phyloP scores from a whole-genome alignment of 1,284 basidiomycete species.

The Rhizoctonia solani region DNA sequence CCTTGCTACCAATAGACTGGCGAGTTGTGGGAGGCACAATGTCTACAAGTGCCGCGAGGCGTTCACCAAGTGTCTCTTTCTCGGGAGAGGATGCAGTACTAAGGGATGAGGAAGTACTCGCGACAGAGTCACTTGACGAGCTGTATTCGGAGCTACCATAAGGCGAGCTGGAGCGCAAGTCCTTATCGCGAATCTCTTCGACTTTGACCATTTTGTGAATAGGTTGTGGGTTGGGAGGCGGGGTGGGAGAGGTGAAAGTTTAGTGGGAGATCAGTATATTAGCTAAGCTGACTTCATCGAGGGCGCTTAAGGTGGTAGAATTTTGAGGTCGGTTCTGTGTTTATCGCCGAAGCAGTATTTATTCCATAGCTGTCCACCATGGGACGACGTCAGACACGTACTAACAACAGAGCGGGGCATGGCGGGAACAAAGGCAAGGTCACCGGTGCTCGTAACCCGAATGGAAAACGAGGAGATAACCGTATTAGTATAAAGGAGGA shows the following conservation, averaged over 20 bases:
- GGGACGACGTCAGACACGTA: constrained; percentile 24
- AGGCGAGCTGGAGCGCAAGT: constrained; percentile 58
- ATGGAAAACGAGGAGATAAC: not conserved
- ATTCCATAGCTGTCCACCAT: constrained; percentile 9
- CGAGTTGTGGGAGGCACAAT: constrained; percentile 92
- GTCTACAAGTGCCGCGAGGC: constrained; percentile 89
- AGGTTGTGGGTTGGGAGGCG: constrained; percentile 2
- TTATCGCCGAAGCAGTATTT: constrained; percentile 16
- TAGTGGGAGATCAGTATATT: constrained; percentile 21
- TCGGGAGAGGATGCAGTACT: constrained; percentile 52
- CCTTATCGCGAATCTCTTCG: constrained; percentile 79
- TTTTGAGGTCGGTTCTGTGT: constrained; percentile 25
- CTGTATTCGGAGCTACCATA: constrained; percentile 70
- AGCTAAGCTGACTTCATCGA: constrained; percentile 31
- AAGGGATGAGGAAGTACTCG: constrained; percentile 69
- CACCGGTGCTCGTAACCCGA: not conserved
- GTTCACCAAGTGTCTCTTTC: constrained; percentile 85
- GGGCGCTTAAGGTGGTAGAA: constrained; percentile 24
- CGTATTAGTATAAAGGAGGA: constrained; percentile 14
- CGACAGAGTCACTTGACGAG: constrained; percentile 69
- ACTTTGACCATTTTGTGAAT: constrained; percentile 74
- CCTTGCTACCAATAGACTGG: constrained; percentile 65
- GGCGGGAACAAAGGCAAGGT: not conserved
- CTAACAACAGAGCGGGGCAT: not conserved
- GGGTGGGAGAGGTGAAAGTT: constrained; percentile 32